A percentile compares a stretch with the other conserved stretches of the same genome.
These are phyloP conservation scores for Phaseolus coccineus DNA, from an alignment of 331 rosid genomes.

Conservation along the genomic window DNA sequence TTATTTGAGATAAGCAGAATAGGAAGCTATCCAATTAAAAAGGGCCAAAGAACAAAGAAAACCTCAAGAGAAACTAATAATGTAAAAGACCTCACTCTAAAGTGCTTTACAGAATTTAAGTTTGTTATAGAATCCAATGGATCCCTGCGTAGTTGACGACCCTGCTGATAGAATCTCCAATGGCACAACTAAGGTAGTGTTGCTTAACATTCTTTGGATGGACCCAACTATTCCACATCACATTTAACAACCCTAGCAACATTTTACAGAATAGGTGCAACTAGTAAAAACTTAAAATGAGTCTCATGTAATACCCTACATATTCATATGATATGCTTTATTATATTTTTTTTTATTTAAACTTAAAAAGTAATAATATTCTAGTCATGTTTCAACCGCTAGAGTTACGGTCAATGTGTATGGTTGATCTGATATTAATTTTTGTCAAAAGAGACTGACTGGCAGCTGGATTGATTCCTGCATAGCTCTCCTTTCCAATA, in stretches of 20 bases:
- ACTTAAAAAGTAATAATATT: no score
- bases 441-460: background rate
- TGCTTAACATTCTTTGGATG: background rate
- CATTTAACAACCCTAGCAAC: background rate
- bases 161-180: background rate
- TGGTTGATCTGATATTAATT: background rate
- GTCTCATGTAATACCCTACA: background rate
- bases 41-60: conserved; percentile 18
- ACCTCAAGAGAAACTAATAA: conserved; percentile 3
- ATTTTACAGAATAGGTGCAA: background rate
- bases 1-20: conserved; percentile 19
- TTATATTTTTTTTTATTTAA: background rate
- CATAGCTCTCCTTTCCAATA: background rate
- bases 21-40: conserved; percentile 10
- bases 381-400: no score
- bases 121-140: conserved; percentile 8
- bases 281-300: background rate
- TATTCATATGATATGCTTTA: background rate
- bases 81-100: conserved; percentile 9
- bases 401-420: background rate
- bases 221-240: background rate
- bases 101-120: conserved; percentile 8
- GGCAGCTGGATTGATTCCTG: background rate
- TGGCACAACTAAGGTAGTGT: background rate
- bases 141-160: background rate